A percentile compares a stretch with the other conserved stretches of the same genome.
These are phyloP conservation scores for Sporothrix mexicana DNA, from an alignment of 2,329 filamentous ascomycete genomes.

Conservation along the genomic window DNA sequence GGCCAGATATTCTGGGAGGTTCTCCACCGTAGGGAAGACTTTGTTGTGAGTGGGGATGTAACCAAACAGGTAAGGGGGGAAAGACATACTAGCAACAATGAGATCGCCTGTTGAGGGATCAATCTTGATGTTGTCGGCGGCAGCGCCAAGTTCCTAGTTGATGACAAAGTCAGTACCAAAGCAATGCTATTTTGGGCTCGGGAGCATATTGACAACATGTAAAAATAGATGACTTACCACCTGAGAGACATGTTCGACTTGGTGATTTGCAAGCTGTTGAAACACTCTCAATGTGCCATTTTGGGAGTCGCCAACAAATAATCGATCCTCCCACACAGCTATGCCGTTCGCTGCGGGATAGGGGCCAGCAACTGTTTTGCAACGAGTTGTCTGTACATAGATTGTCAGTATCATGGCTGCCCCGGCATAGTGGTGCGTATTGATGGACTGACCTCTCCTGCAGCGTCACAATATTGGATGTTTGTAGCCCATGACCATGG, in stretches of 20 bases:
- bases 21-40: constrained; percentile 29
- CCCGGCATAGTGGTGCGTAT: no score
- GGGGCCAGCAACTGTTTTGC: constrained; percentile 6
- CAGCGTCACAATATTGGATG: constrained; percentile 25
- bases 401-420: neutral
- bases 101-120: constrained; percentile 10
- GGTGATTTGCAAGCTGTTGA: neutral
- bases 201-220: no score
- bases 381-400: neutral
- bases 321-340: constrained; percentile 9
- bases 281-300: constrained; percentile 26
- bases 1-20: constrained; percentile 28
- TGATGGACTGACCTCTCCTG: neutral
- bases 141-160: constrained; percentile 22
- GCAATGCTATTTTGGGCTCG: no score
- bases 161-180: neutral
- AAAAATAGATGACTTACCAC: neutral
- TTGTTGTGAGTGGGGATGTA: neutral
- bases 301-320: constrained; percentile 27
- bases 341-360: constrained; percentile 24
- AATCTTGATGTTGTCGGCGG: constrained; percentile 27
- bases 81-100: constrained; percentile 8
- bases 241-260: neutral
- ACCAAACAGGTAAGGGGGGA: neutral
- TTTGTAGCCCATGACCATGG: constrained; percentile 30